phyloP scores from a whole-genome alignment of 352 stramenopile species.

The Phytophthora sansomeana region DNA sequence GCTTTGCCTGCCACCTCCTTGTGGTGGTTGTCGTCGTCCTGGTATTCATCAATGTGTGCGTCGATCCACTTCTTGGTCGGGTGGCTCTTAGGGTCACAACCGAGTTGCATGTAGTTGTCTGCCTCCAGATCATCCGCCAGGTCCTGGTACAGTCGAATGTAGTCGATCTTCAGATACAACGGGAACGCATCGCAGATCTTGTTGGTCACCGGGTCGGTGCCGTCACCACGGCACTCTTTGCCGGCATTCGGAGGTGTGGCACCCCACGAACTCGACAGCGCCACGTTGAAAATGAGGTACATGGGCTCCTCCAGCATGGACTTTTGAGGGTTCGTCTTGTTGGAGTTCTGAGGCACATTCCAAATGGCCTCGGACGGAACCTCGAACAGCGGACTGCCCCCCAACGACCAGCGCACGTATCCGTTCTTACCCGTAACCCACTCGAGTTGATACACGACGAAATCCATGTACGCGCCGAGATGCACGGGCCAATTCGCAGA shows the following conservation, averaged over 20 bases:
- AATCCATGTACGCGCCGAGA: conserved; percentile 70
- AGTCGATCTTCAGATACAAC: conserved; percentile 72
- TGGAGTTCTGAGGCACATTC: conserved; percentile 54
- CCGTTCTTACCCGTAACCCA: conserved; percentile 53
- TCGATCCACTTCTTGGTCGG: conserved; percentile 73
- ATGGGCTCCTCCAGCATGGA: conserved; percentile 90
- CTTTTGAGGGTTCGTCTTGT: conserved; percentile 63
- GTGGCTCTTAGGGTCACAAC: conserved; percentile 59
- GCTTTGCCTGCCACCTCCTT: conserved; percentile 51
- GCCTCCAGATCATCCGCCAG: conserved; percentile 37
- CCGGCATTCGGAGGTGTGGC: conserved; percentile 58
- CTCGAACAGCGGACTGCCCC: conserved; percentile 70
- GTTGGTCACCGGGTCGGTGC: conserved; percentile 41
- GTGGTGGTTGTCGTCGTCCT: conserved; percentile 58
- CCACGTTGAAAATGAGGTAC: conserved; percentile 95
- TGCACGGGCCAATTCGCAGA: conserved; percentile 83
- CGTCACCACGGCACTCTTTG: conserved; percentile 61
- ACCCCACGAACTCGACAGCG: conserved; percentile 92
- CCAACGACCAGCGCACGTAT: conserved; percentile 61
- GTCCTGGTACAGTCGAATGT: conserved; percentile 54
- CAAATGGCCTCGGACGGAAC: conserved; percentile 53
- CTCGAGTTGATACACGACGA: conserved; percentile 46
- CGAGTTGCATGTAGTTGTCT: conserved; percentile 62
- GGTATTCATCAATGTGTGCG: conserved; percentile 64
- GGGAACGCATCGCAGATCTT: conserved; percentile 72